Evolutionary conservation across 2,329 filamentous ascomycete genomes (phyloP), one percentile per base, ranked within the genome.

Genomic region (Fusarium virguliforme): DNA sequence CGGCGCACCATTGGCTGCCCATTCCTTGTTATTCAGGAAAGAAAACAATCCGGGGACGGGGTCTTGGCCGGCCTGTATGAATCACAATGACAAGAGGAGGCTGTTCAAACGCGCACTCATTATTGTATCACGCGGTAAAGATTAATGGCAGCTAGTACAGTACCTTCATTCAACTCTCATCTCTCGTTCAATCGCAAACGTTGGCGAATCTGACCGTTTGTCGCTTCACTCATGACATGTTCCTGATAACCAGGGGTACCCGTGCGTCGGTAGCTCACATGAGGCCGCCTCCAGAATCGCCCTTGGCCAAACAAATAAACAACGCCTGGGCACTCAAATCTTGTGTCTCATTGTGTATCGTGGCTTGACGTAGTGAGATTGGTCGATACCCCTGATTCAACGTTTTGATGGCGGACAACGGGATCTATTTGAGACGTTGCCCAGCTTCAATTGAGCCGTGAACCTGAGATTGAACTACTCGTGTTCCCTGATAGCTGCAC

Each of bases 21-120:
- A 43, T 60, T 69, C 57, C 56, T 65, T 41, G 50, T 68, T 46
- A 63, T 50, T 71, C 53, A 68, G 60, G 68, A 59, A 71, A 40
- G 46, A 68, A 69, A 50, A 46, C 51, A 51, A 24, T 30, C 41
- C 34, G 30, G 43, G 43, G n/a, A 13, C 15, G 18, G 18, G 18
- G 18, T 18, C 18, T 18, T 18, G 18, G 18, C 38, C 34, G 28
- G 12, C 32, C 10, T 8, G 12, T 8, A 30, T 28, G 12, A 50
- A 50, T 56, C 54, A 43, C 24, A 6, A 10, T 12, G 24, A 15
- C 15, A 48, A 12, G 9, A 48, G 18, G 18, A 18, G 18, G 15
- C 43, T 10, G 30, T 15, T 26, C 43, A 48, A 48, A 48, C 26
- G 15, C 9, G 43, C 24, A 30, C 26, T 48, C 43, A 48, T 30